Evolutionary conservation across 2,329 filamentous ascomycete species (phyloP), one percentile per base, ranked within the genome.

Genomic region (Bipolaris sorokiniana): DNA sequence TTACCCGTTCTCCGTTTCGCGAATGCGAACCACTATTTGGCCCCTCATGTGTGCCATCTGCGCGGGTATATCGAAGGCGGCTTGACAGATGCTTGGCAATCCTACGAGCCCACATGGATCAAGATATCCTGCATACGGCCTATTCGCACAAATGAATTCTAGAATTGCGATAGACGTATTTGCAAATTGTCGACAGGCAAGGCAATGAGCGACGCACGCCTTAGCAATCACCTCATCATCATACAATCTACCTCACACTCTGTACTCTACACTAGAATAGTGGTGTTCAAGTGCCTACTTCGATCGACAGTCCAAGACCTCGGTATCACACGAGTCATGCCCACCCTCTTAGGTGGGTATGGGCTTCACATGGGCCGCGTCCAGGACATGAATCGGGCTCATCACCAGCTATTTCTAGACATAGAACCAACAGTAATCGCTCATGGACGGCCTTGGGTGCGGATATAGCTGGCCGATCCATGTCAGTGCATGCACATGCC

Each of bases 401-500:
- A 18, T 28, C 11, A 31, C 26, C 38, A 26, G 16, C 15, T 36
- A 26, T 44, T 45, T 37, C 15, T 40, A 44, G 9, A 23, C 5
- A 28, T 23, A 28, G 2, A 23, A 15, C 36, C 23, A 38, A 37
- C 42, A 47, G 5, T 16, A 18, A 10, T 31, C 13, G 13, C 26
- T 31, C 42, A 6, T 52, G 41, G 15, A 47, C 20, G 26, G 18
- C 28, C 26, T 23, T 51, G 28, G n/a, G 22, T 36, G 38, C 38
- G 46, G 46, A 33, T 37, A 33, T 18, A 55, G 20, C 7, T 46
- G 26, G n/a, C 34, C 47, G 47, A 46, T n/a, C 41, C 53, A 49
- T 45, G 53, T 46, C 34, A 23, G 34, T 46, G 53, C 53, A 46
- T 51, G 47, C 40, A 31, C 2, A 33, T 41, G 36, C 41, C 50